Conservation (phyloP, 1,139 yeast genomes). For the Yamadazyma mexicana region DNA sequence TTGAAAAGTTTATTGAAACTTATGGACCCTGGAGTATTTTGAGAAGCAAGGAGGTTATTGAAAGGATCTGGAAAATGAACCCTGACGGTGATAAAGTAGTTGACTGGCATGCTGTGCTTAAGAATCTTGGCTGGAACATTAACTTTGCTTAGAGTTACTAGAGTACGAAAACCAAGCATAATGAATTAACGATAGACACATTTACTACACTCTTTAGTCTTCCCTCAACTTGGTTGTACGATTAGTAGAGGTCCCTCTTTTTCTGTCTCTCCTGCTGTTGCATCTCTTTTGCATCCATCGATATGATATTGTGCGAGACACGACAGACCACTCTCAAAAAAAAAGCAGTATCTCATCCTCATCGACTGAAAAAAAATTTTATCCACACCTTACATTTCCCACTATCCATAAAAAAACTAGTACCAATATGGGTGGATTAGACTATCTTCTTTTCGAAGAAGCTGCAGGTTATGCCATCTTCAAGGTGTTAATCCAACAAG, state of each 20-base stretch:
- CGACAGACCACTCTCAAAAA: not conserved
- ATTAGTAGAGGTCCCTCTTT: no score
- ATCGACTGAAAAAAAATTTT: constrained; percentile 5
- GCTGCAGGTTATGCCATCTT: constrained; percentile 98
- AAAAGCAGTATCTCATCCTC: not conserved
- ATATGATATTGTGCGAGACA: not conserved
- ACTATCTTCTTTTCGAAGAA: constrained; percentile 94
- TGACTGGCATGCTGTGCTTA: constrained; percentile 70
- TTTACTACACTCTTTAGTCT: no score
- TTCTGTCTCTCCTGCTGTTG: no score
- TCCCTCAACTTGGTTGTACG: no score
- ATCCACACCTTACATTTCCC: not conserved
- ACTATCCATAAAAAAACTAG: not conserved
- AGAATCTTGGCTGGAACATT: constrained; percentile 72
- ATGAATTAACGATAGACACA: not conserved
- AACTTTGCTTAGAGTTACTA: constrained; percentile 53
- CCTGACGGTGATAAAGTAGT: constrained; percentile 38
- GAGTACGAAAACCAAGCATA: not conserved
- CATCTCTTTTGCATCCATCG: constrained; percentile 1
- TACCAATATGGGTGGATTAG: constrained; percentile 60
- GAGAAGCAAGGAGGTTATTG: constrained; percentile 59
- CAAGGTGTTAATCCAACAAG: constrained; percentile 92
- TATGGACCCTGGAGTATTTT: constrained; percentile 70
- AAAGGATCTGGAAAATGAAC: constrained; percentile 48
- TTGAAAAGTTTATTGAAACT: constrained; percentile 55